Conservation (phyloP, 805 yeast species). For the Candida stauntonica region DNA sequence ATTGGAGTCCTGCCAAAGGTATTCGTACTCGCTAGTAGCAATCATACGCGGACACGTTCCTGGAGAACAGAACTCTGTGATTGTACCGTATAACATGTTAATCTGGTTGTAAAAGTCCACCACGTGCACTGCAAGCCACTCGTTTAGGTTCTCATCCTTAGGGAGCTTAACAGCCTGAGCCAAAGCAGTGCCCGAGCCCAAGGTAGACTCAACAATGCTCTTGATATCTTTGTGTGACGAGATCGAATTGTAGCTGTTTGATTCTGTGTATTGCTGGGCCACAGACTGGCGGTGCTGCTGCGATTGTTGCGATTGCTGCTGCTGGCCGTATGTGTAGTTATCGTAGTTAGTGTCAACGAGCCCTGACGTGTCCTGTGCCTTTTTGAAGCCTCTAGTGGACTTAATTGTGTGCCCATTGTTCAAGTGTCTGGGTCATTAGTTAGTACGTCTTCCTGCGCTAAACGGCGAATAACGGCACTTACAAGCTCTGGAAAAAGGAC, state of each 20-base stretch:
- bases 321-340: slow-evolving; percentile 15
- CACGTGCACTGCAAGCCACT: slow-evolving; percentile 97
- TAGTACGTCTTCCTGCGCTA: slow-evolving; percentile 3
- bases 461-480: slow-evolving; percentile 9
- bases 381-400: slow-evolving; percentile 43
- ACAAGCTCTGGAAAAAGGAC: slow-evolving; percentile 32
- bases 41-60: slow-evolving; percentile 94
- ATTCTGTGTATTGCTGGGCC: slow-evolving; percentile 1
- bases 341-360: neutral
- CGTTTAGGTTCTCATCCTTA: slow-evolving; percentile 84
- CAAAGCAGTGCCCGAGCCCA: slow-evolving; percentile 87
- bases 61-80: slow-evolving; percentile 96
- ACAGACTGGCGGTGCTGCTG: slow-evolving; percentile 11
- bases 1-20: slow-evolving; percentile 87
- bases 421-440: slow-evolving; percentile 29
- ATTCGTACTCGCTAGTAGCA: slow-evolving; percentile 95
- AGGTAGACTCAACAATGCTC: slow-evolving; percentile 87
- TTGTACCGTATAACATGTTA: slow-evolving; percentile 93
- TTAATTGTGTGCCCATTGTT: slow-evolving; percentile 44
- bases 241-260: slow-evolving; percentile 31
- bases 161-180: slow-evolving; percentile 93
- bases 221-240: slow-evolving; percentile 70
- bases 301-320: slow-evolving; percentile 8
- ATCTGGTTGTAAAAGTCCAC: slow-evolving; percentile 95
- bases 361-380: slow-evolving; percentile 20